phyloP scores from a whole-genome alignment of 441 rosid species.

The Pelargonium myrrhifolium region DNA sequence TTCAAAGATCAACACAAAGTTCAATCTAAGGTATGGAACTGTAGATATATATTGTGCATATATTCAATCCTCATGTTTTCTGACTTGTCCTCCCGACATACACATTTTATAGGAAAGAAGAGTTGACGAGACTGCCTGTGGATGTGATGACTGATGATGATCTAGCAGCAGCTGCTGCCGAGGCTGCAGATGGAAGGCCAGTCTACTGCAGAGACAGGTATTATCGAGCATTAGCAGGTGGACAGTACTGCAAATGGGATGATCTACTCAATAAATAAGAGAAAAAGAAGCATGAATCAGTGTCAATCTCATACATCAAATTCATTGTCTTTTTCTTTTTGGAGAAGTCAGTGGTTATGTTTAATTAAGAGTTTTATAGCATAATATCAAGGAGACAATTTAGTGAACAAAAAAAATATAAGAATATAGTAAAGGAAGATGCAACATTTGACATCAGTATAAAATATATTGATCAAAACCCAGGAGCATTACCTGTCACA shows the following conservation, averaged over 20 bases:
- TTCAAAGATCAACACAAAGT: constrained; percentile 45
- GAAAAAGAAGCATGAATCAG: constrained; percentile 10
- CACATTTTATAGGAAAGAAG: constrained; percentile 50
- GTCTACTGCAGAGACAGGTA: constrained; percentile 83
- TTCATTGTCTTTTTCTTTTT: too few relatives aligned
- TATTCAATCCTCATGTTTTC: constrained; percentile 3
- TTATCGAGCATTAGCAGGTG: constrained; percentile 73
- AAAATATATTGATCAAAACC: background rate
- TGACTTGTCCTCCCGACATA: constrained; percentile 7
- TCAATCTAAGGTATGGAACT: constrained; percentile 47
- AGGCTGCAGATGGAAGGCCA: constrained; percentile 94
- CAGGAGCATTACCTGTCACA: background rate
- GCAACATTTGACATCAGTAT: background rate
- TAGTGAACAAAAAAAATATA: background rate
- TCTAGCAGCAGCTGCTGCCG: constrained; percentile 86
- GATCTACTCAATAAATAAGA: constrained; percentile 39
- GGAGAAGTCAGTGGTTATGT: too few relatives aligned
- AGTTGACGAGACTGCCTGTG: constrained; percentile 54
- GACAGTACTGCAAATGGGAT: constrained; percentile 92
- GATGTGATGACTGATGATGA: constrained; percentile 70
- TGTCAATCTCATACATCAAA: constrained; percentile 14
- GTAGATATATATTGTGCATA: constrained; percentile 9
- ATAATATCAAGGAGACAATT: background rate
- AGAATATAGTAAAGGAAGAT: constrained; percentile 1
- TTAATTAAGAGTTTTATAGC: background rate